These are phyloP conservation scores for Miamiensis avidus DNA, from an alignment of 169 alveolate genomes.

Conservation along the genomic window DNA sequence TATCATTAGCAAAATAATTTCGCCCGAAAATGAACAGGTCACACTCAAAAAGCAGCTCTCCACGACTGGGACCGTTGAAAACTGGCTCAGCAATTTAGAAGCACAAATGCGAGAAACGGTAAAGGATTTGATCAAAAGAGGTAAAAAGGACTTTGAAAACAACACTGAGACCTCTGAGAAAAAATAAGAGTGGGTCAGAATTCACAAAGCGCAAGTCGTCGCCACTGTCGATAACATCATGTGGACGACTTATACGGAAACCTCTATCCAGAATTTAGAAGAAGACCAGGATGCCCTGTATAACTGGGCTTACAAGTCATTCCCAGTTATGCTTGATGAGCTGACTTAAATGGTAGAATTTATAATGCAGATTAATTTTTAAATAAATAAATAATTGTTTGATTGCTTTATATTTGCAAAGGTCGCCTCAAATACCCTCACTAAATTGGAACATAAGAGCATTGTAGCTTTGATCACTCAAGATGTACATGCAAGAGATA, in stretches of 20 bases:
- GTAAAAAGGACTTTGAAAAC: conserved; percentile 63
- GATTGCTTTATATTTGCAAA: conserved; percentile 29
- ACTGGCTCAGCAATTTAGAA: conserved; percentile 65
- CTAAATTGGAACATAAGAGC: conserved; percentile 49
- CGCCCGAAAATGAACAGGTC: conserved; percentile 61
- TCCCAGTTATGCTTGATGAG: conserved; percentile 48
- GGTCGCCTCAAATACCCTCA: conserved; percentile 43
- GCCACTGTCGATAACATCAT: conserved; percentile 72
- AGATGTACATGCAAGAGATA: conserved; percentile 86
- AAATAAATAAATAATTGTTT: no score
- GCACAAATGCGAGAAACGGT: conserved; percentile 76
- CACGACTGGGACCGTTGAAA: conserved; percentile 65
- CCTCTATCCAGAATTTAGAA: not conserved
- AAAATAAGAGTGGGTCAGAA: conserved; percentile 61
- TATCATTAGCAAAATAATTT: conserved; percentile 47
- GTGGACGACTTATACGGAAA: conserved; percentile 77
- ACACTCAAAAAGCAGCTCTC: conserved; percentile 40
- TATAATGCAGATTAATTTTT: no score
- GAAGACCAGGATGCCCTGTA: not conserved
- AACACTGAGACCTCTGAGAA: not conserved
- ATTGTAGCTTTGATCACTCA: conserved; percentile 76
- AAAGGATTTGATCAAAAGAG: conserved; percentile 54
- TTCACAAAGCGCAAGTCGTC: conserved; percentile 73
- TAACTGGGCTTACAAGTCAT: not conserved
- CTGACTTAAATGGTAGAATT: conserved; percentile 67